These are phyloP conservation scores for Allium fistulosum DNA, from an alignment of 106 monocot species.

Conservation along the genomic window DNA sequence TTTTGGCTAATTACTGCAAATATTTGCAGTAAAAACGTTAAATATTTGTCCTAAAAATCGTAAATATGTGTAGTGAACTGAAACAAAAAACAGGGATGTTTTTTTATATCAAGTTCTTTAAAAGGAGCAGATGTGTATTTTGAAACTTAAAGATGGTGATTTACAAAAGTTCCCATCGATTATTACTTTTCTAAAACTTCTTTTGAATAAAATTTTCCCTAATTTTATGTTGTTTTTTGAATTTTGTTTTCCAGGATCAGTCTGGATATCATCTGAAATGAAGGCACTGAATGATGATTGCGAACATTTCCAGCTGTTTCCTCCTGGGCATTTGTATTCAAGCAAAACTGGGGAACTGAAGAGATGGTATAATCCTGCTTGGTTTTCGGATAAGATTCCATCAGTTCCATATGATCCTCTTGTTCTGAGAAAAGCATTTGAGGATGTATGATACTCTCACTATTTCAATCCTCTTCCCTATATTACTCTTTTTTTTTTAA, in stretches of 20 bases:
- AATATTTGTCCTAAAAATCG: too few species aligned
- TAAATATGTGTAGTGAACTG: too few species aligned
- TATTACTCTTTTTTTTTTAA: too few species aligned
- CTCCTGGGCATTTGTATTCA: slow-evolving; percentile 75
- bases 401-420: slow-evolving; percentile 49
- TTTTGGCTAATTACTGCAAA: too few species aligned
- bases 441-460: slow-evolving; percentile 28
- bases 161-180: too few species aligned
- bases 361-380: slow-evolving; percentile 75
- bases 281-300: slow-evolving; percentile 83
- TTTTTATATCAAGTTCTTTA: too few species aligned
- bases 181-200: too few species aligned
- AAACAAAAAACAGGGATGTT: too few species aligned
- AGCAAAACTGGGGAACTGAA: slow-evolving; percentile 48
- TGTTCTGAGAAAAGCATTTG: slow-evolving; percentile 48
- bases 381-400: slow-evolving; percentile 61
- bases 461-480: not conserved
- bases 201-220: too few species aligned
- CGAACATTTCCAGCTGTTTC: slow-evolving; percentile 71
- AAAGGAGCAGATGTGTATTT: too few species aligned
- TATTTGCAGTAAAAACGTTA: too few species aligned
- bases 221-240: not conserved
- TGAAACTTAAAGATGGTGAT: too few species aligned
- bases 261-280: slow-evolving; percentile 90
- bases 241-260: slow-evolving; percentile 33